These are phyloP conservation scores for Suhomyces bolitotheri DNA, from an alignment of 1,139 yeast species.

Conservation along the genomic window DNA sequence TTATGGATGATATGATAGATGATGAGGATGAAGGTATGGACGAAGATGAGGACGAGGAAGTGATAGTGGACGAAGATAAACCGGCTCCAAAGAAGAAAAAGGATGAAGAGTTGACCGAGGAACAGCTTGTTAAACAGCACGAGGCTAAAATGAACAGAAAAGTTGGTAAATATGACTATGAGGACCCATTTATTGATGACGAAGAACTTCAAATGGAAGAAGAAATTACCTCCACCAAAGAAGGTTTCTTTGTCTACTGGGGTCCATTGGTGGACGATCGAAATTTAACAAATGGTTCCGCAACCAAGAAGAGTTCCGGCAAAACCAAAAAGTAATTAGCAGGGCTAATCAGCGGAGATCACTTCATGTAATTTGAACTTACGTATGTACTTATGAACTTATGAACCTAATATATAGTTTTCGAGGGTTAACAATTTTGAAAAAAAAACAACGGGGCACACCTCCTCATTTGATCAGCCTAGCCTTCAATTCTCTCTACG, in stretches of 20 bases:
- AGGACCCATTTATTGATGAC: constrained; percentile 97
- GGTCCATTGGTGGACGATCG: constrained; percentile 85
- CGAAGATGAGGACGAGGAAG: constrained; percentile 57
- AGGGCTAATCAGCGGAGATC: too few species aligned
- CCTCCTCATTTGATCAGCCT: too few species aligned
- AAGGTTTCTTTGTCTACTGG: constrained; percentile 94
- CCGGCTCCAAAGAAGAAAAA: constrained; percentile 28
- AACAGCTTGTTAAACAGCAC: constrained; percentile 45
- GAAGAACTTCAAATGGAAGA: constrained; percentile 91
- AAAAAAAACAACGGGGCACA: too few species aligned
- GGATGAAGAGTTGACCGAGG: constrained; percentile 48
- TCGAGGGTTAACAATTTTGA: too few species aligned
- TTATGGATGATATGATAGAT: constrained; percentile 62
- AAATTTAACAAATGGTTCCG: constrained; percentile 11
- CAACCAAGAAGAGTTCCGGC: constrained; percentile 20
- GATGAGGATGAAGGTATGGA: constrained; percentile 61
- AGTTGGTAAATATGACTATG: constrained; percentile 86
- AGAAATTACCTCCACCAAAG: constrained; percentile 87
- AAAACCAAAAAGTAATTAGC: constrained; percentile 22
- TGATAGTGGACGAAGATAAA: constrained; percentile 29
- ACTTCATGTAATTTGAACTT: too few species aligned
- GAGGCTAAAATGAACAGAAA: constrained; percentile 57
- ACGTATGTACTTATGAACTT: too few species aligned
- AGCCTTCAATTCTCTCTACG: constrained; percentile 32
- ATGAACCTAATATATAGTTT: too few species aligned